These are phyloP conservation scores for Phytophthora boehmeriae DNA, from an alignment of 352 stramenopile genomes.

Conservation along the genomic window DNA sequence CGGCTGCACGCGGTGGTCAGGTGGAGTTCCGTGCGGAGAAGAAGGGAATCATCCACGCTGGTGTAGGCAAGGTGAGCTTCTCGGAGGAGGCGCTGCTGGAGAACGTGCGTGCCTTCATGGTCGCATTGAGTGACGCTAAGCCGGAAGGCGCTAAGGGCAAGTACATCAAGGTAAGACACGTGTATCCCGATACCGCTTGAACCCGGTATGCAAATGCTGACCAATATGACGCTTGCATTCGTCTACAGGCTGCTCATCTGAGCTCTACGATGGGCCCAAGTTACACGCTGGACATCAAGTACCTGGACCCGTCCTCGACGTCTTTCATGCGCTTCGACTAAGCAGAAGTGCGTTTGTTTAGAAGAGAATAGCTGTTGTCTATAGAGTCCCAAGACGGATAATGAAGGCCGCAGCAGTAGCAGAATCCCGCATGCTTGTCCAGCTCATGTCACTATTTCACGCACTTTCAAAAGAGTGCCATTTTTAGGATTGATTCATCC, in stretches of 20 bases:
- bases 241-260: slow-evolving; percentile 68
- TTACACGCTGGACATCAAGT: slow-evolving; percentile 83
- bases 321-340: slow-evolving; percentile 90
- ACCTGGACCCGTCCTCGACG: slow-evolving; percentile 81
- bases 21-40: slow-evolving; percentile 92
- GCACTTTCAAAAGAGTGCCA: not conserved
- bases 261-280: slow-evolving; percentile 88
- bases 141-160: slow-evolving; percentile 93
- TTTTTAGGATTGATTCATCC: slow-evolving; percentile 15
- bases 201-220: slow-evolving; percentile 10
- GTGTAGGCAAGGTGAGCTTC: slow-evolving; percentile 91
- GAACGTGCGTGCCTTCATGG: slow-evolving; percentile 93
- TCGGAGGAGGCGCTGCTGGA: slow-evolving; percentile 90
- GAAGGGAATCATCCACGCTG: slow-evolving; percentile 90
- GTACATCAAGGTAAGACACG: slow-evolving; percentile 83
- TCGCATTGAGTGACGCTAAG: slow-evolving; percentile 91
- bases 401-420: not conserved
- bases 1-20: slow-evolving; percentile 79
- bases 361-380: slow-evolving; percentile 24
- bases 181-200: not conserved
- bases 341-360: slow-evolving; percentile 25
- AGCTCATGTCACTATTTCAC: not conserved
- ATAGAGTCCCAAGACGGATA: slow-evolving; percentile 10
- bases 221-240: not conserved
- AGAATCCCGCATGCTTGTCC: no score